Conservation (phyloP, 495 filamentous ascomycete genomes). For the Penicillium paxilli region DNA sequence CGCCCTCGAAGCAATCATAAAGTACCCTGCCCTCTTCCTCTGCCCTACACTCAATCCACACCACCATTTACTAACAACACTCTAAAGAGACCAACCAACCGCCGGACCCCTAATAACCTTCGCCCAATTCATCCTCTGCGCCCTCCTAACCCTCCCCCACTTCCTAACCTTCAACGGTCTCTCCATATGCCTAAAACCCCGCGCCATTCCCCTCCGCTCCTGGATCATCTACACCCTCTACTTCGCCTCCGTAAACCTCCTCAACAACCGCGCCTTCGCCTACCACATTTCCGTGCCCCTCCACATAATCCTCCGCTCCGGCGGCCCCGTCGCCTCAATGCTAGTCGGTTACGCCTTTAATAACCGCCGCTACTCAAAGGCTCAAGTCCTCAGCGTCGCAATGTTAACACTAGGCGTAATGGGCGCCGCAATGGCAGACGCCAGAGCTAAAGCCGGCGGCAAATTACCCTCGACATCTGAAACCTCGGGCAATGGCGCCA, state of each 20-base stretch:
- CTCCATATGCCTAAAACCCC: conserved; percentile 69
- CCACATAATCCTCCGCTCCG: conserved; percentile 94
- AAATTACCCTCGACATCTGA: no score
- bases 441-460: conserved; percentile 77
- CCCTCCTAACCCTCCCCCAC: conserved; percentile 63
- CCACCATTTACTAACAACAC: conserved; percentile 21
- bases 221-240: conserved; percentile 89
- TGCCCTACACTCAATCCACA: background rate
- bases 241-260: conserved; percentile 86
- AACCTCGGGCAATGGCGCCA: no score
- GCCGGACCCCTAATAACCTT: conserved; percentile 83
- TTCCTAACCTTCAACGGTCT: conserved; percentile 68
- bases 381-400: conserved; percentile 76
- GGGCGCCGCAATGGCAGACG: conserved; percentile 84
- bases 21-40: conserved; percentile 37
- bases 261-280: conserved; percentile 98
- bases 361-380: conserved; percentile 75
- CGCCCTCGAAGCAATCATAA: conserved; percentile 92
- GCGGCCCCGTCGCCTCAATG: conserved; percentile 93
- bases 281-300: conserved; percentile 96
- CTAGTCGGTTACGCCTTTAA: conserved; percentile 75
- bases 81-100: conserved; percentile 34
- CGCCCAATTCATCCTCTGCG: conserved; percentile 86
- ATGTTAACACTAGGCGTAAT: conserved; percentile 85
- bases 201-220: conserved; percentile 77